Evolutionary conservation across 352 stramenopile species (phyloP), one percentile per base, ranked within the genome.

Genomic region (Phytophthora cajani): DNA sequence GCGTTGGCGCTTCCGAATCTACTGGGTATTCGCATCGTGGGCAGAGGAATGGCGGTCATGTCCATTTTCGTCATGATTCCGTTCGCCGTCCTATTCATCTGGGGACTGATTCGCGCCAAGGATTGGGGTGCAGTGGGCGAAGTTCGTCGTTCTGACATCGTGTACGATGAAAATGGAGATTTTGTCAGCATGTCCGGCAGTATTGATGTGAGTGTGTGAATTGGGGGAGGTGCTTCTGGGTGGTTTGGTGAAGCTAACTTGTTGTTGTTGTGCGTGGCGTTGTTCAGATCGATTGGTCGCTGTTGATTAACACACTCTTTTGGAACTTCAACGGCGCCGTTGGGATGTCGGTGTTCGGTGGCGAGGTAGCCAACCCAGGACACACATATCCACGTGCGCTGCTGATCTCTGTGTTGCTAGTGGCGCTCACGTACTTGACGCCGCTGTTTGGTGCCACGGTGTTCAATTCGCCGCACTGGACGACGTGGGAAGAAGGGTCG

Each of bases 311-410:
- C 67, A 98, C 97, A 52, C 79, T 98, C 21, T 98, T 98, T 75
- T 99, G 96, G 96, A 98, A 98, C 79, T 91, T 97, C 55, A 98
- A 98, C 72, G 94, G 89, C 16, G 98, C 93, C 62, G 92, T 98
- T 50, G 79, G 69, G 47, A 93, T 92, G 25, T 95, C 89, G 10
- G 87, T 85, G 1, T 98, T 98, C 67, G 91, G 91, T 23, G 93
- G 80, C 30, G 94, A 99, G 65, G 88, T 98, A 14, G 68, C 86
- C 16, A 88, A 93, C 67, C 91, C 92, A 0, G 82, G 66, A 6
- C 71, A 72, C 14, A 92, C 82, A 12, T 98, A 97, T 69, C 92
- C 93, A 5, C 72, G 79, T 9, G 93, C 91, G 0, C 90, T 98
- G 71, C 62, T 94, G 38, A 72, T 94, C 42, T 86, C 85, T 19